Percentiles rank a stretch among this genome's conserved stretches.
Conservation (phyloP, 2,329 filamentous ascomycete genomes). For the Septoria petroselini region DNA sequence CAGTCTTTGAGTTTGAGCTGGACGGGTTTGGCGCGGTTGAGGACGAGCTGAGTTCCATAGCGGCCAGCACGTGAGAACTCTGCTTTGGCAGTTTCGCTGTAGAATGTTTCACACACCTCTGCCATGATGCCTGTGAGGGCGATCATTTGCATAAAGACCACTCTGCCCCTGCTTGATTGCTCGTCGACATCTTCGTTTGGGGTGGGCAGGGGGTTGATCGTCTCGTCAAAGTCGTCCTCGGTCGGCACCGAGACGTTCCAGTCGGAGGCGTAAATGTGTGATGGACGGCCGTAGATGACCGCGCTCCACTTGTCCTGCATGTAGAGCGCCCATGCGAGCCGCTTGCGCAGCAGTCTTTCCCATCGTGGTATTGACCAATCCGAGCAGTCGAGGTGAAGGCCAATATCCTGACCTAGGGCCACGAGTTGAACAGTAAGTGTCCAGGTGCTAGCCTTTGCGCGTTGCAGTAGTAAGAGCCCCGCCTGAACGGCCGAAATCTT, state of each 20-base stretch:
- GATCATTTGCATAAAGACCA: slow-evolving; percentile 73
- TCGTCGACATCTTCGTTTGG: slow-evolving; percentile 54
- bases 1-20: slow-evolving; percentile 80
- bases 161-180: slow-evolving; percentile 65
- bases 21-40: slow-evolving; percentile 75
- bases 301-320: slow-evolving; percentile 95
- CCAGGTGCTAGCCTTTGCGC: slow-evolving; percentile 75
- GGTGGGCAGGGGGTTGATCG: slow-evolving; percentile 46
- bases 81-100: slow-evolving; percentile 72
- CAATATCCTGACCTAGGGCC: slow-evolving; percentile 81
- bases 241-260: slow-evolving; percentile 73
- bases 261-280: slow-evolving; percentile 66
- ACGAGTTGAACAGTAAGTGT: slow-evolving; percentile 83
- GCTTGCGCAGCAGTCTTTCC: slow-evolving; percentile 80
- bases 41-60: slow-evolving; percentile 68
- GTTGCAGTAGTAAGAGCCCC: slow-evolving; percentile 69
- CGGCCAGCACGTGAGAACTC: slow-evolving; percentile 63
- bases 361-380: slow-evolving; percentile 83
- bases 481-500: slow-evolving; percentile 80
- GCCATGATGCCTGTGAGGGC: slow-evolving; percentile 70
- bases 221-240: slow-evolving; percentile 68
- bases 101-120: slow-evolving; percentile 79
- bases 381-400: slow-evolving; percentile 82
- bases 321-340: slow-evolving; percentile 85
- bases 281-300: slow-evolving; percentile 78